These are phyloP conservation scores for Pseudogymnoascus sp. DNA, from an alignment of 2,329 filamentous ascomycete species.

Conservation along the genomic window DNA sequence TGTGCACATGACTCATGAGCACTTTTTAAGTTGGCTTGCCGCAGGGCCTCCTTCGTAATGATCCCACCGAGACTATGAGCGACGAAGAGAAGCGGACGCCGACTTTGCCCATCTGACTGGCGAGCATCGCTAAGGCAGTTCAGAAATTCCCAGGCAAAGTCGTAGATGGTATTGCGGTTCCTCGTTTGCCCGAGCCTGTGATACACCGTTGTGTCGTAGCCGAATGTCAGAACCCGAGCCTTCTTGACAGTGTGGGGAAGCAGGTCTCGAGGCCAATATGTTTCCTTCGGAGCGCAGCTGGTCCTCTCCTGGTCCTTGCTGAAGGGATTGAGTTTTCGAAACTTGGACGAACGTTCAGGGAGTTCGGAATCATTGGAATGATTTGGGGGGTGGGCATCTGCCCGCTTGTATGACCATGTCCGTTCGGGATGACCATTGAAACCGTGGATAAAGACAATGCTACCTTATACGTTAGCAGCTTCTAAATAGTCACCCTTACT, in stretches of 20 bases:
- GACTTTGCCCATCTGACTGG: not conserved
- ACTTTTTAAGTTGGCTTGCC: not conserved
- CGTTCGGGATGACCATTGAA: not conserved
- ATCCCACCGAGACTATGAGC: not conserved
- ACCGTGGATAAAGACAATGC: not conserved
- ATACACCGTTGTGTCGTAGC: not conserved
- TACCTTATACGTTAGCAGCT: not conserved
- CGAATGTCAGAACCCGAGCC: not conserved
- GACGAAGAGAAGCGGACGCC: not conserved
- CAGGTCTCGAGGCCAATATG: not conserved
- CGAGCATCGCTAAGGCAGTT: not conserved
- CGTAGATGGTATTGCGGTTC: not conserved
- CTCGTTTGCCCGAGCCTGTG: not conserved
- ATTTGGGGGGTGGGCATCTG: not conserved
- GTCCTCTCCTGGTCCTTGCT: not conserved
- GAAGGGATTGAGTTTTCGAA: not conserved
- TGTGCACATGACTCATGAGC: not conserved
- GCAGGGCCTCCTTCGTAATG: not conserved
- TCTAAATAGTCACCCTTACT: not conserved
- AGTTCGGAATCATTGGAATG: not conserved
- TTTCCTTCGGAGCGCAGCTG: not conserved
- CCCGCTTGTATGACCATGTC: not conserved
- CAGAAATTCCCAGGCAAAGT: not conserved
- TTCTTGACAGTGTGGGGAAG: not conserved
- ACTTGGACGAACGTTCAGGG: not conserved